Evolutionary conservation across 2,329 filamentous ascomycete species (phyloP), one percentile per base, ranked within the genome.

Genomic region (Penicillium oxalicum): DNA sequence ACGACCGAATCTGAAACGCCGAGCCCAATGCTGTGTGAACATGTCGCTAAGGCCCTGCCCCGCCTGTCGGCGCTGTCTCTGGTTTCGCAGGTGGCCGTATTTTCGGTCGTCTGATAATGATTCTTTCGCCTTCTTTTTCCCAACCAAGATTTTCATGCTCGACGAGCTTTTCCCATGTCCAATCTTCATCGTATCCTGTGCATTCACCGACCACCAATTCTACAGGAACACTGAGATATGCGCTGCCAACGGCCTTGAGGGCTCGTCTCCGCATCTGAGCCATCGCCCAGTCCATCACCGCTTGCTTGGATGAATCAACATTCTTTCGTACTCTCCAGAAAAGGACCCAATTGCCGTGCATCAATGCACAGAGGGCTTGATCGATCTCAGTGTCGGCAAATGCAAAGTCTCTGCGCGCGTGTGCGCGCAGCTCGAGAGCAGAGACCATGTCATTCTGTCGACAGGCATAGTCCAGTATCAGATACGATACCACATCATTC

Each of bases 401-500:
- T 6, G 68, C 68, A 66, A 87, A 86, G 25, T 71, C 61, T 26
- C 52, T 57, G 34, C 65, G 70, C 35, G 70, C 68, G 24, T 63
- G 66, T 44, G 79, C 72, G 47, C 83, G 80, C 47, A 90, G 72
- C 2, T 79, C 75, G 62, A 86, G 88, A 1, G 91, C 93, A 47
- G 85, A 82, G 1, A 79, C 77, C 26, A 95, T 72, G 56, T 95
- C 82, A 9, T 80, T 77, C 56, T 91, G 83, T 25, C 93, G 83
- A 65, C 93, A 97, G 5, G 90, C 90, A 36, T 90, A 80, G 70
- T 98, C 93, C 26, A 98, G 79, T 42, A 96, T 82, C 26, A 89
- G 77, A 61, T 95, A 95, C 29, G 82, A 80, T 2, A 83, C 81
- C 44, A 94, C 86, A 61, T 97, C 93, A 42, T 84, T 80, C 4